Evolutionary conservation across 1,284 basidiomycete species (phyloP), one percentile per base, ranked within the genome.

Genomic region (Ceratorhiza oryzae-sativae): DNA sequence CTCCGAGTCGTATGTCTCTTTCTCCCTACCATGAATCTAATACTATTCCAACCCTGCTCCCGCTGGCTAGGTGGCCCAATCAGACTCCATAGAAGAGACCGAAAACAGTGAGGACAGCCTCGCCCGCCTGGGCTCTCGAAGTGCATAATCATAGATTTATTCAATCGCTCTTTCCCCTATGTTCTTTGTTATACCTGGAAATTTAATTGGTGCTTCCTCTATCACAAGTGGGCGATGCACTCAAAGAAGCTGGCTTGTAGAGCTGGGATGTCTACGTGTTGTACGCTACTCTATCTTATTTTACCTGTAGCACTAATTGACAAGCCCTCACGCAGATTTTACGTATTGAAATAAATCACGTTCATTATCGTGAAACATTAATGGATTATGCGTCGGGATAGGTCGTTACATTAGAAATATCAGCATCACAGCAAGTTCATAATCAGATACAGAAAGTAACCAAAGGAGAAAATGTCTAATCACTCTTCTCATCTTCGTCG

Each of bases 1-100:
- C 83, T 99, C 62, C 86, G 93, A 73, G 91, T 93, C 70, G 92
- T 93, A 75, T 77, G 90, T 55, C 27, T 25, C 13, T 45, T 27
- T 18, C 39, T 27, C 13, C 48, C 51, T 12, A 27, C 5, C 32
- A 32, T 36, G 9, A 30, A 15, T 48, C 15, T 62, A 27, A n/a
- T 27, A 6, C n/a, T 32, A 32, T 49, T 48, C 32, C 36, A 46
- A 42, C 58, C 41, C 5, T 61, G 6, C 4, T 23, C 20, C 8
- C 15, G 10, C 13, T 25, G 15, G 6, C 48, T 60, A 76, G 75
- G 75, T 76, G 36, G 75, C 75, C n/a, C 75, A 76, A 65, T 72
- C 75, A 36, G 75, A 76, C 42, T 45, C 75, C 12, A 76, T 76
- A 23, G 75, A 76, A 58, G 75, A 76, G 55, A 67, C 74, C 20